These are phyloP conservation scores for Talaromyces atroroseus DNA, from an alignment of 2,329 filamentous ascomycete genomes.

Conservation along the genomic window DNA sequence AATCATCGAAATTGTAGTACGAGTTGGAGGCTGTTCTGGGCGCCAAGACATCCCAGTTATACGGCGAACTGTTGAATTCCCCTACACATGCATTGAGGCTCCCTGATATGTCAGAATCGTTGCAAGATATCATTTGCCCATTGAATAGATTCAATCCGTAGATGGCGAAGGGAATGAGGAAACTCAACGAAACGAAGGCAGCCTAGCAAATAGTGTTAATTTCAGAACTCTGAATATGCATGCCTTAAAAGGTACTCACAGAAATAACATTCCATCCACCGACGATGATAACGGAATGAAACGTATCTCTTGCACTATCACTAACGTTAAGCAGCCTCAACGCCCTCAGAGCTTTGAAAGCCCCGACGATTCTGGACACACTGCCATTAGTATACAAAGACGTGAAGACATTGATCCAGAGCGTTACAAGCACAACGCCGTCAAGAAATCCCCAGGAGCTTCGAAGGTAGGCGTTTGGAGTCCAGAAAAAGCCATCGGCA, in stretches of 20 bases:
- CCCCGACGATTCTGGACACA: slow-evolving; percentile 84
- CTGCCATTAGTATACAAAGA: slow-evolving; percentile 75
- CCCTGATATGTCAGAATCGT: slow-evolving; percentile 59
- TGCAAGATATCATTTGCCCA: slow-evolving; percentile 73
- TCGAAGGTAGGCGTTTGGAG: slow-evolving; percentile 92
- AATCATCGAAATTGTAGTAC: slow-evolving; percentile 90
- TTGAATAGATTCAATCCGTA: slow-evolving; percentile 93
- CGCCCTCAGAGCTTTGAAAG: slow-evolving; percentile 93
- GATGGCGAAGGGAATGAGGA: slow-evolving; percentile 93
- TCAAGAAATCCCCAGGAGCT: slow-evolving; percentile 98
- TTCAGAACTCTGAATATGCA: slow-evolving; percentile 4
- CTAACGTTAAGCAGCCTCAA: slow-evolving; percentile 89
- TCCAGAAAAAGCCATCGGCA: slow-evolving; percentile 93
- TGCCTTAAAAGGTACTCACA: slow-evolving; percentile 41
- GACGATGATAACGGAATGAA: slow-evolving; percentile 91
- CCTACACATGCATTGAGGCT: slow-evolving; percentile 67
- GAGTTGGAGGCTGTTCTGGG: slow-evolving; percentile 76
- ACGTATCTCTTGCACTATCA: slow-evolving; percentile 90
- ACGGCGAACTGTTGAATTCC: slow-evolving; percentile 73
- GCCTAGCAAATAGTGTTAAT: slow-evolving; percentile 45
- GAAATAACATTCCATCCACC: slow-evolving; percentile 92
- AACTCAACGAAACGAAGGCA: slow-evolving; percentile 86
- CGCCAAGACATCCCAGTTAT: slow-evolving; percentile 76
- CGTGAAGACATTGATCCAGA: slow-evolving; percentile 91
- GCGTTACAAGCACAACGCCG: slow-evolving; percentile 78